These are phyloP conservation scores for Ascochyta lentis DNA, from an alignment of 2,329 filamentous ascomycete species.

Conservation along the genomic window DNA sequence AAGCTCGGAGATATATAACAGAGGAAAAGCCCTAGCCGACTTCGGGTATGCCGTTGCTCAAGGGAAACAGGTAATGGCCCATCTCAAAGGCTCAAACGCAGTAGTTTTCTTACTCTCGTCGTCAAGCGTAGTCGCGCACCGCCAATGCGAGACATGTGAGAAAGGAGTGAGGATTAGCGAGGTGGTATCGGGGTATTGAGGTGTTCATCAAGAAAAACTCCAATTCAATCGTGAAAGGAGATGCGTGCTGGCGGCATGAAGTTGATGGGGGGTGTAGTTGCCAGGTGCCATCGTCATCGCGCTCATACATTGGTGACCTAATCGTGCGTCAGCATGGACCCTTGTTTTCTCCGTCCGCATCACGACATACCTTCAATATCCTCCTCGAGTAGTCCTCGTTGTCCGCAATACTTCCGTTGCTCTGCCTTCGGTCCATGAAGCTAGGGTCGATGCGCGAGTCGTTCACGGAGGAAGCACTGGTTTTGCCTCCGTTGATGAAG, in stretches of 20 bases:
- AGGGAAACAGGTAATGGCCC: slow-evolving; percentile 14
- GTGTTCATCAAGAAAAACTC: slow-evolving; percentile 19
- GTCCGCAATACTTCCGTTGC: slow-evolving; percentile 94
- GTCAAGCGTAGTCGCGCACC: slow-evolving; percentile 37
- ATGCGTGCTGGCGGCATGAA: slow-evolving; percentile 13
- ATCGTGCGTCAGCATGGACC: slow-evolving; percentile 19
- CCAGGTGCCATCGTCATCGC: slow-evolving; percentile 20
- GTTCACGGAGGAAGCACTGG: slow-evolving; percentile 72
- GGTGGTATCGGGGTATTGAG: slow-evolving; percentile 23
- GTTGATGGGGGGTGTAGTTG: slow-evolving; percentile 13
- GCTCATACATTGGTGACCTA: slow-evolving; percentile 48
- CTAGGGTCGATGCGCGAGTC: slow-evolving; percentile 87
- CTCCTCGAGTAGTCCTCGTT: slow-evolving; percentile 96
- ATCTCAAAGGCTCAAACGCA: slow-evolving; percentile 25
- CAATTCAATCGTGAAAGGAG: slow-evolving; percentile 20
- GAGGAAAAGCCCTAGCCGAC: slow-evolving; percentile 20
- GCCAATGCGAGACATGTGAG: slow-evolving; percentile 29
- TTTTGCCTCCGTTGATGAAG: slow-evolving; percentile 69
- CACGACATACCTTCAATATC: slow-evolving; percentile 79
- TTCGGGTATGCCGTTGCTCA: background rate
- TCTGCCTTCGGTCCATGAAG: slow-evolving; percentile 82
- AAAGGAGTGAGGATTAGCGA: slow-evolving; percentile 24
- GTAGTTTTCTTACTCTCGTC: slow-evolving; percentile 35
- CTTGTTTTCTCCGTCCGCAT: background rate
- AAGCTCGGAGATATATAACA: slow-evolving; percentile 33